phyloP scores from a whole-genome alignment of 2,329 filamentous ascomycete genomes.

The Venturia nashicola region DNA sequence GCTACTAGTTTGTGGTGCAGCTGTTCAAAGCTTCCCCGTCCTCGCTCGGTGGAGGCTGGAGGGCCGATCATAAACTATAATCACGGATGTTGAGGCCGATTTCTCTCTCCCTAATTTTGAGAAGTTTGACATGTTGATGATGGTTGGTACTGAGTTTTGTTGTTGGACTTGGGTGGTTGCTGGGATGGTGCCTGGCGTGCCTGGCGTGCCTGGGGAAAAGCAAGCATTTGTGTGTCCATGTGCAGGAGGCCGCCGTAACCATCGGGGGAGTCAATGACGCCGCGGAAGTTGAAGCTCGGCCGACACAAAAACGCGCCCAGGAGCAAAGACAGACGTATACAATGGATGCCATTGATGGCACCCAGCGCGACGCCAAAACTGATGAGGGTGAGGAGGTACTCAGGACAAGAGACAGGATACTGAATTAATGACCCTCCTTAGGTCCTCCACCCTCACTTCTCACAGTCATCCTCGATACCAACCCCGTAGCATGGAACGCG shows the following conservation, averaged over 20 bases:
- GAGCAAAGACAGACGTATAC: neutral
- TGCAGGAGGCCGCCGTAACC: neutral
- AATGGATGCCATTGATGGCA: conserved; percentile 56
- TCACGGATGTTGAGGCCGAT: no score
- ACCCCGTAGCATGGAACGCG: conserved; percentile 84
- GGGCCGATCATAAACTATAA: no score
- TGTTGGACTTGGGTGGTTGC: no score
- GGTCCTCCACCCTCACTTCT: conserved; percentile 66
- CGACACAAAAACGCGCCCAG: neutral
- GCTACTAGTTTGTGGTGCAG: no score
- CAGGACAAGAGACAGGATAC: neutral
- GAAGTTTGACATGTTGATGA: no score
- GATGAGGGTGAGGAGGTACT: conserved; percentile 19
- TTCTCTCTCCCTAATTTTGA: no score
- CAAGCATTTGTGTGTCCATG: no score
- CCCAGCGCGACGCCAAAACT: conserved; percentile 30
- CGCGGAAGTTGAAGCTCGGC: neutral
- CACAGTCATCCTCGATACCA: conserved; percentile 87
- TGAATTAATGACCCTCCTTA: neutral
- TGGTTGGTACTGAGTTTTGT: no score
- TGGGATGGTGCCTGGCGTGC: no score
- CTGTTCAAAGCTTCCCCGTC: no score
- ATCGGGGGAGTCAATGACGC: neutral
- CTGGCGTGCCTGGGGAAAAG: no score
- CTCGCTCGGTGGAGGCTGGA: no score